These are phyloP conservation scores for Neurospora sp. DNA, from an alignment of 495 filamentous ascomycete species.

Conservation along the genomic window DNA sequence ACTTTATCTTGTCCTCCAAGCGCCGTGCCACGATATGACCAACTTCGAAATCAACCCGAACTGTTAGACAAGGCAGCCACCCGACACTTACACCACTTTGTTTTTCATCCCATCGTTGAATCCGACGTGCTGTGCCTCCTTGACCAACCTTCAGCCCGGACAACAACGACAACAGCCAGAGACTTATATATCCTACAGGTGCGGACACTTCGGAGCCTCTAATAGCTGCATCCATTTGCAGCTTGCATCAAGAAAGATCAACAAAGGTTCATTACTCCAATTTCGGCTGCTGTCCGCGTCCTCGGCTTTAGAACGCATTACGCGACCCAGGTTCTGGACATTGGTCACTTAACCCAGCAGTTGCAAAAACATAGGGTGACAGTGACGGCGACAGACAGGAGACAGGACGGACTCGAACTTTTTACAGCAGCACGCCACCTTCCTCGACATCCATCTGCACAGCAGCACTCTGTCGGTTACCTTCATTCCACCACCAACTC, in stretches of 20 bases:
- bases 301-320: background rate
- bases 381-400: background rate
- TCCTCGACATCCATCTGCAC: background rate
- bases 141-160: background rate
- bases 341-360: background rate
- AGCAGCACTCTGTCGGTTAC: background rate
- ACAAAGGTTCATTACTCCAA: background rate
- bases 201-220: background rate
- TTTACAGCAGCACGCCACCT: background rate
- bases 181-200: background rate
- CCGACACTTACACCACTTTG: background rate
- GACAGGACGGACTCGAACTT: background rate
- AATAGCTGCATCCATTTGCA: background rate
- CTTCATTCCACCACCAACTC: background rate
- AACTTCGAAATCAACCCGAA: background rate
- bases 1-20: background rate
- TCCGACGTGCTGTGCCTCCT: background rate
- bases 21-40: background rate
- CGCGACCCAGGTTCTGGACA: background rate
- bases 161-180: background rate
- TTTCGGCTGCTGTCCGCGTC: background rate
- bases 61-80: background rate
- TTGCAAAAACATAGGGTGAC: background rate
- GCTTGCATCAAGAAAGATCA: background rate
- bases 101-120: background rate